Base-by-base conservation (phyloP, 1,284 basidiomycete genomes). In the Naganishia liquefaciens region DNA sequence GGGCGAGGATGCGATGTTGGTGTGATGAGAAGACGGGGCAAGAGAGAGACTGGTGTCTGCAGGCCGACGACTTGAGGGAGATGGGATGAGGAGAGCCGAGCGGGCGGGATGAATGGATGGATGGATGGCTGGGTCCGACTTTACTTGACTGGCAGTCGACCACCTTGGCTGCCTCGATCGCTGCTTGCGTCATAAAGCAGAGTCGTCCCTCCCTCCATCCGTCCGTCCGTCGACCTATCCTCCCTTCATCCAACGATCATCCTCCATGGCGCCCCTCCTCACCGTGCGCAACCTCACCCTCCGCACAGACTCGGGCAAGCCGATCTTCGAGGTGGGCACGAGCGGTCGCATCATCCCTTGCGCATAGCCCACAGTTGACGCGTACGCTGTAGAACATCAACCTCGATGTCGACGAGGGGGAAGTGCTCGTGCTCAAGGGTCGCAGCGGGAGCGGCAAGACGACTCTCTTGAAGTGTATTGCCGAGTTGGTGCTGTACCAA, bases 381-480 rank as follows among this genome's bases (percentile, higher is more conserved):
- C 10, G n/a, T 10, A n/a, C 39, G 19, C 23, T 19, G 69, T 78
- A 82, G 43, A 77, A 84, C 66, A 79, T 88, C 17, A 83, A 79
- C 64, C 84, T 92, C 53, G 75, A 78, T 6, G 80, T 92, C 39
- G 79, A 87, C 46, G 83, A 87, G 74, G 87, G 84, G 19, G 90
- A 93, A 71, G 81, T 92, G 21, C 70, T 91, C 25, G 81, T 91
- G 19, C 71, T 92, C 27, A 85, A 86, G 68, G 90, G 90, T 11
- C 85, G 85, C 72, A 89, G 87, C 69, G 90, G 90, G 15, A 81
- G 81, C 37, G 88, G 87, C 81, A 92, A 92, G 75, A 88, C 89
- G 0, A 91, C 90, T 0, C 75, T 92, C 49, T 74, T 93, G 50
- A 93, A 91, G 76, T 91, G 89, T 70, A 82, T 93, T 27, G 85